Base-by-base conservation (phyloP, 2,329 filamentous ascomycete genomes). In the Penicillium sp. region DNA sequence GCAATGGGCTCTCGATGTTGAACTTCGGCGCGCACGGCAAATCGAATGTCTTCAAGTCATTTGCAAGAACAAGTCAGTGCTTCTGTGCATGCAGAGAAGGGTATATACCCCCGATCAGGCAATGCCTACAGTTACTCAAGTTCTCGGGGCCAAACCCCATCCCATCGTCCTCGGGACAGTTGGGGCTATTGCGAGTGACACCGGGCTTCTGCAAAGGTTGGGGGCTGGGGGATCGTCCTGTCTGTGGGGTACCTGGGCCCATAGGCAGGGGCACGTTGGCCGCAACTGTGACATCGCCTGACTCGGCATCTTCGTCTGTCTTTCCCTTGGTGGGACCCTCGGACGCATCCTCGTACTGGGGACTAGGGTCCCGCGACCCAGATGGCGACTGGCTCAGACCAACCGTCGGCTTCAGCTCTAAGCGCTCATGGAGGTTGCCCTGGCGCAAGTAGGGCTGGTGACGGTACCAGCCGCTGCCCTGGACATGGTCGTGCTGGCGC, bases 1-100 rank as follows among this genome's bases (percentile, higher is more conserved):
- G 95, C 89, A 62, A 96, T 88, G 13, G 89, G 90, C 66, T 93
- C 90, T 43, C 88, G 85, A 67, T 96, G 91, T 66, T 93, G 89
- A 28, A 95, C 88, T 76, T 96, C 91, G 56, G 91, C 89, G 64
- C 89, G 85, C 56, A 95, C 81, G 47, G 89, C 88, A 73, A 96
- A 92, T 59, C 91, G 89, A 65, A 96, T 89, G 74, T 93, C 90
- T 94, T 70, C 59, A 50, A 45, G 47, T 45, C 54, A 62, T 56
- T 51, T 49, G 44, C 53, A 58, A 65, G 42, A 53, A 52, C 36
- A 56, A 43, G 66, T 72, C 65, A 72, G 65, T 73, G 69, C 62
- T 61, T 56, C 59, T 60, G 55, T 62, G 51, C 57, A 60, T 65
- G 26, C 29, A 58, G 50, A 66, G 45, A 60, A 62, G 58, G 54